phyloP scores from a whole-genome alignment of 805 yeast species.

The Nakazawaea sp. region DNA sequence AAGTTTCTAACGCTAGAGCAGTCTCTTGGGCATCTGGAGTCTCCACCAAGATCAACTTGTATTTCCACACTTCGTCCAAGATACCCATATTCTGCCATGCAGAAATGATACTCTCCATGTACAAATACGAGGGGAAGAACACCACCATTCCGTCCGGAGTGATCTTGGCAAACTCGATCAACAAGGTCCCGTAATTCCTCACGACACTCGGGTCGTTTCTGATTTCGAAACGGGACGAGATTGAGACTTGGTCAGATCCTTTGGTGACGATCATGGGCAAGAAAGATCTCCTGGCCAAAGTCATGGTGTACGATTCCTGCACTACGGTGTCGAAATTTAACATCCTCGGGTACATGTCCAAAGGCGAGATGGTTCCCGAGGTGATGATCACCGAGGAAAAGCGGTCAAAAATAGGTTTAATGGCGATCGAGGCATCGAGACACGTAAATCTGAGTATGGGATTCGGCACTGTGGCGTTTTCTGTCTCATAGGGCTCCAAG shows the following conservation, averaged over 20 bases:
- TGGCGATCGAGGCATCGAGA: slow-evolving; percentile 95
- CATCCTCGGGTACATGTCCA: slow-evolving; percentile 98
- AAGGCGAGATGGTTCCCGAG: slow-evolving; percentile 95
- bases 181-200: slow-evolving; percentile 88
- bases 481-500: slow-evolving; percentile 92
- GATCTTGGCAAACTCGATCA: slow-evolving; percentile 87
- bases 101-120: slow-evolving; percentile 96
- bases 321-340: slow-evolving; percentile 87
- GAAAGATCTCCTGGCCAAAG: slow-evolving; percentile 85
- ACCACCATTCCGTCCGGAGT: slow-evolving; percentile 99
- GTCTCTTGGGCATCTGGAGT: slow-evolving; percentile 99
- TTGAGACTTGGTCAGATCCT: slow-evolving; percentile 97
- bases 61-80: slow-evolving; percentile 97
- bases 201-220: slow-evolving; percentile 98
- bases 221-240: slow-evolving; percentile 92
- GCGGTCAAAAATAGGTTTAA: slow-evolving; percentile 92
- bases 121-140: slow-evolving; percentile 92
- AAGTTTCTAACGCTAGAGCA: slow-evolving; percentile 89
- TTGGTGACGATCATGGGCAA: slow-evolving; percentile 94
- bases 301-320: slow-evolving; percentile 94
- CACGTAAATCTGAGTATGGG: slow-evolving; percentile 92
- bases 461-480: slow-evolving; percentile 90
- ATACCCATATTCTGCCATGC: slow-evolving; percentile 99
- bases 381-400: slow-evolving; percentile 92
- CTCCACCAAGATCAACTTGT: slow-evolving; percentile 88